phyloP scores from a whole-genome alignment of 78 protist genomes.

The Speleostelium caveatum region DNA sequence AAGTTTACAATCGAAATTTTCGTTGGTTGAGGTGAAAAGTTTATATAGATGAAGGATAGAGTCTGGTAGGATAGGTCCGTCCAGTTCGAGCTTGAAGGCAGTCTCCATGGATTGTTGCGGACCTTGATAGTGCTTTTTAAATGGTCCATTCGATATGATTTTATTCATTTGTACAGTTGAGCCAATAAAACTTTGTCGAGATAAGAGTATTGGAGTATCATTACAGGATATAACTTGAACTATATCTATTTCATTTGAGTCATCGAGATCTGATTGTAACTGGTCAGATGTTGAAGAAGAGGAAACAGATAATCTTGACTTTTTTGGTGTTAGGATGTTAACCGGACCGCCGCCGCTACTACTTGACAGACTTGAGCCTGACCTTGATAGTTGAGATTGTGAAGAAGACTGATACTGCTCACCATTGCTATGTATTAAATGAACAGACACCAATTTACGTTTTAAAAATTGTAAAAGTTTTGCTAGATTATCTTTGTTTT shows the following conservation, averaged over 20 bases:
- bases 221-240: not conserved
- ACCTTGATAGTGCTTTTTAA: conserved; percentile 5
- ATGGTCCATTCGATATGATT: conserved; percentile 22
- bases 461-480: conserved; percentile 8
- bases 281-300: not conserved
- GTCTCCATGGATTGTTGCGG: not conserved
- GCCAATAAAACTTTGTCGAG: conserved; percentile 28
- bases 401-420: not conserved
- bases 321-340: not conserved
- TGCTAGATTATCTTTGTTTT: not conserved
- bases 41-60: not conserved
- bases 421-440: not conserved
- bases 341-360: not conserved
- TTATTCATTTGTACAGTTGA: conserved; percentile 8
- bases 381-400: not conserved
- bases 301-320: not conserved
- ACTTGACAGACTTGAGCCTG: not conserved
- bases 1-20: conserved; percentile 26
- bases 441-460: conserved; percentile 4
- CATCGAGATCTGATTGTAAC: not conserved
- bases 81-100: conserved; percentile 32
- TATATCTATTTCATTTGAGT: not conserved
- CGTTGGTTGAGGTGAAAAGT: not conserved
- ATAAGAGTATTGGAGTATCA: conserved; percentile 40
- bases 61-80: conserved; percentile 59